Conservation (phyloP, 306 rosid genomes). For the Betula pendula region DNA sequence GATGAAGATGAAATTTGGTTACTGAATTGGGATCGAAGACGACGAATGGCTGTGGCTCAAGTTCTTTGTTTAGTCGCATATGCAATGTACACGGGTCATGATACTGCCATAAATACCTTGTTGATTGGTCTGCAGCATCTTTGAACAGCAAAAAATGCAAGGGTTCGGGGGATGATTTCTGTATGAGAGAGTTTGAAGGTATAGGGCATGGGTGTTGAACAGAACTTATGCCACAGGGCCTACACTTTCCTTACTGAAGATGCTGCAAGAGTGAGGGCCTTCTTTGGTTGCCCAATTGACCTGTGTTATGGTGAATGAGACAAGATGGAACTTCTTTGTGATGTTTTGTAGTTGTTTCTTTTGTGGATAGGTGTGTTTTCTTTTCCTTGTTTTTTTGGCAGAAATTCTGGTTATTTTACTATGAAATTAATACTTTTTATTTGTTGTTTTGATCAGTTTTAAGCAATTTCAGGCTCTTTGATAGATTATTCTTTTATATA, state of each 20-base stretch:
- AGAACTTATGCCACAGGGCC: constrained; percentile 1
- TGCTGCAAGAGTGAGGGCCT: constrained; percentile 21
- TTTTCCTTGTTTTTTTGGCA: neutral
- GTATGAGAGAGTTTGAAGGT: constrained; percentile 14
- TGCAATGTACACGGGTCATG: constrained; percentile 1
- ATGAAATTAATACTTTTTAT: no score
- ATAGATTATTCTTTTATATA: no score
- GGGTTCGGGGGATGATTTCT: constrained; percentile 5
- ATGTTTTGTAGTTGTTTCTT: neutral
- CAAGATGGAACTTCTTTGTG: neutral
- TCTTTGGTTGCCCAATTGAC: constrained; percentile 31
- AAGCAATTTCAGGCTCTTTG: no score
- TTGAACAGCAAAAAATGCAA: constrained; percentile 3
- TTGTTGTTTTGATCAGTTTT: no score
- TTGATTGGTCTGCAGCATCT: constrained; percentile 9
- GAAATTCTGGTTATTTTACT: no score
- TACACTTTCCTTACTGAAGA: constrained; percentile 23
- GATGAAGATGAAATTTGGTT: constrained; percentile 10
- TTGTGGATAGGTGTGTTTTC: neutral
- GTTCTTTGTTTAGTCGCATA: constrained; percentile 20
- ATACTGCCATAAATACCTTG: neutral
- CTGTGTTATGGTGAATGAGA: neutral
- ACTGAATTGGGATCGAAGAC: constrained; percentile 15
- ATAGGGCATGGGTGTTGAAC: constrained; percentile 10
- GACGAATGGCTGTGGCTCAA: constrained; percentile 19